Conservation (phyloP, 1,284 basidiomycete genomes). For the Athelia sp. region DNA sequence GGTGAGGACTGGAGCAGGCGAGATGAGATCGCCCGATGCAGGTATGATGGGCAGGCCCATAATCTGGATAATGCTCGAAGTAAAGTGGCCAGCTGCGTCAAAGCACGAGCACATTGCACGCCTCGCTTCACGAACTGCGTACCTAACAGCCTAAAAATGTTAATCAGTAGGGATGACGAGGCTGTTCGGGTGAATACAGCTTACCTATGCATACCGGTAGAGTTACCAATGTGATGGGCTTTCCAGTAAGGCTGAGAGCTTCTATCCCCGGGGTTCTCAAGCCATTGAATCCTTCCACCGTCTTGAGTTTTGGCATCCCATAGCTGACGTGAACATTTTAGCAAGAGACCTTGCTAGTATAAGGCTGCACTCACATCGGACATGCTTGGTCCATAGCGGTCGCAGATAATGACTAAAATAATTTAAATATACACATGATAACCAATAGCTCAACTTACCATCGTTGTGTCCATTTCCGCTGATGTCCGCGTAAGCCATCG, state of each 20-base stretch:
- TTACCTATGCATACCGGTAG: constrained; percentile 21
- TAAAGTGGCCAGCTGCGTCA: not conserved
- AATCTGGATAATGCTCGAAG: constrained; percentile 17
- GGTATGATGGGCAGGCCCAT: constrained; percentile 20
- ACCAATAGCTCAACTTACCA: constrained; percentile 8
- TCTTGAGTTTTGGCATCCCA: constrained; percentile 13
- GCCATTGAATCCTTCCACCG: constrained; percentile 22
- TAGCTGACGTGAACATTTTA: constrained; percentile 6
- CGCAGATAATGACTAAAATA: constrained; percentile 21
- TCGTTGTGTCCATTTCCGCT: constrained; percentile 23
- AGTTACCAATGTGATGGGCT: constrained; percentile 17
- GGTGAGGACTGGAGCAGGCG: constrained; percentile 21
- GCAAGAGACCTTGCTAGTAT: constrained; percentile 2
- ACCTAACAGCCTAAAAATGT: not conserved
- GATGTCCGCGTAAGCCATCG: constrained; percentile 20
- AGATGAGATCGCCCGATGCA: constrained; percentile 15
- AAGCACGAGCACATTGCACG: too few species aligned
- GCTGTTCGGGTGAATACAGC: not conserved
- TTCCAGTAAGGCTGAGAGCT: constrained; percentile 12
- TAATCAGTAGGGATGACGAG: not conserved
- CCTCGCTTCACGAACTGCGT: too few species aligned
- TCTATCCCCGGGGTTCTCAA: constrained; percentile 18
- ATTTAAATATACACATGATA: not conserved
- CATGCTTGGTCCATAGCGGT: constrained; percentile 24
- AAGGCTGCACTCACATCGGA: constrained; percentile 13